These are phyloP conservation scores for Limonium bicolor DNA, from an alignment of 148 eudicot species.

Conservation along the genomic window DNA sequence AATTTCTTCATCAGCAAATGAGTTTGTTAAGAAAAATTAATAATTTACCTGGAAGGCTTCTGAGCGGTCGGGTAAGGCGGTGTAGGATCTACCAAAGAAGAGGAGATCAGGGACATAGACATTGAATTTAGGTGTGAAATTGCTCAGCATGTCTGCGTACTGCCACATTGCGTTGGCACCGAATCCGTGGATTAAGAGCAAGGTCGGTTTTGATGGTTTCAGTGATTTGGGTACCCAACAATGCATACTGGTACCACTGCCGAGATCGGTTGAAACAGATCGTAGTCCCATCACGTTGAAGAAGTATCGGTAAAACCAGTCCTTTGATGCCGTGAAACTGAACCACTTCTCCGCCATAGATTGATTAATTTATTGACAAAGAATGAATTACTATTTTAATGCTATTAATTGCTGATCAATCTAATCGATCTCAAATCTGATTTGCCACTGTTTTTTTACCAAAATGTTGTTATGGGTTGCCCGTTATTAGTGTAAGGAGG, in stretches of 20 bases:
- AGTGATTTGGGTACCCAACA: conserved; percentile 65
- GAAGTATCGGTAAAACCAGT: conserved; percentile 35
- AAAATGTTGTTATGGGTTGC: no score
- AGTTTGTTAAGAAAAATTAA: background rate
- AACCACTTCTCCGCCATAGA: no score
- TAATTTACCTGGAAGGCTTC: conserved; percentile 43
- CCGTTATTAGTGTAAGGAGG: no score
- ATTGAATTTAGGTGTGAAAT: conserved; percentile 46
- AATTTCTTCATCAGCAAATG: no score
- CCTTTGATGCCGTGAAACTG: conserved; percentile 54
- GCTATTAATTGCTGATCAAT: no score
- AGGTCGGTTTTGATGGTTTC: conserved; percentile 32
- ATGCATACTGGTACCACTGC: conserved; percentile 47
- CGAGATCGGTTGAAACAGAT: conserved; percentile 29
- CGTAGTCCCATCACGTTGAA: conserved; percentile 50
- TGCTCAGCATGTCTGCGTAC: conserved; percentile 34
- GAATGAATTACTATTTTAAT: no score
- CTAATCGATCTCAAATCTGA: no score
- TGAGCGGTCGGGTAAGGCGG: conserved; percentile 32
- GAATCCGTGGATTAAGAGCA: conserved; percentile 71
- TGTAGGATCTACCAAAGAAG: conserved; percentile 71
- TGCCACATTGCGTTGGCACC: conserved; percentile 99
- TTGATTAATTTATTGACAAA: no score
- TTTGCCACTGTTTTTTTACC: no score
- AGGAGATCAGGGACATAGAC: conserved; percentile 81